Conservation (phyloP, 2,329 filamentous ascomycete species). For the Colletotrichum orbiculare region DNA sequence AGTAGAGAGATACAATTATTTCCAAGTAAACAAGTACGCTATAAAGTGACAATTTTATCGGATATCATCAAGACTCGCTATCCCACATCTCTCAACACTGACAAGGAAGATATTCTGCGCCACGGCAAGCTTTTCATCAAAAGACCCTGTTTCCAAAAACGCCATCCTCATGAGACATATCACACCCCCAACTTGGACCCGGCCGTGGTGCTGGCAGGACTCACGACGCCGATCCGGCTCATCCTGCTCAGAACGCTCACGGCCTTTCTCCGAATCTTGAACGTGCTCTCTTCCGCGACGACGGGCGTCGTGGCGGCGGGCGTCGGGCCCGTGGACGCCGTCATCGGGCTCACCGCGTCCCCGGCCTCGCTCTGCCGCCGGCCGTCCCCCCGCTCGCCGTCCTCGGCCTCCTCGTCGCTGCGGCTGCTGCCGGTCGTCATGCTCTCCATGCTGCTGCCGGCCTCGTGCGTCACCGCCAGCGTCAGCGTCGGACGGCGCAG, state of each 20-base stretch:
- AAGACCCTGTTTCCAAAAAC: background rate
- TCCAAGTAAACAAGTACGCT: no score
- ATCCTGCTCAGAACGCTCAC: slow-evolving; percentile 34
- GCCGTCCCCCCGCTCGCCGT: background rate
- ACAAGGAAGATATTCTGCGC: background rate
- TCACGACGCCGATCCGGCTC: slow-evolving; percentile 30
- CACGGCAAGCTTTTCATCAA: background rate
- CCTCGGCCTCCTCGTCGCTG: slow-evolving; percentile 36
- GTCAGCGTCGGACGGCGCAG: slow-evolving; percentile 2
- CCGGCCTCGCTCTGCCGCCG: slow-evolving; percentile 37
- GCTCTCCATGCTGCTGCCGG: slow-evolving; percentile 40
- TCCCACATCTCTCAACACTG: background rate
- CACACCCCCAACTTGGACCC: slow-evolving; percentile 10
- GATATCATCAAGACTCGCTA: background rate
- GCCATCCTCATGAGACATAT: background rate
- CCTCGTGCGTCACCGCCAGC: slow-evolving; percentile 19
- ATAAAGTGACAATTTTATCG: background rate
- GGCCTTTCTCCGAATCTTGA: slow-evolving; percentile 31
- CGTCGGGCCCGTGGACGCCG: slow-evolving; percentile 6
- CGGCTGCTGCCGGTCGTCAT: slow-evolving; percentile 45
- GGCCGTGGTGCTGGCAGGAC: slow-evolving; percentile 15
- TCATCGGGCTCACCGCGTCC: slow-evolving; percentile 38
- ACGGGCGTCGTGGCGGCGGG: background rate
- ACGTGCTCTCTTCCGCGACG: background rate
- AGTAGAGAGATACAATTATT: no score